phyloP scores from a whole-genome alignment of 2,329 filamentous ascomycete genomes.

The Stemphylium lycopersici region DNA sequence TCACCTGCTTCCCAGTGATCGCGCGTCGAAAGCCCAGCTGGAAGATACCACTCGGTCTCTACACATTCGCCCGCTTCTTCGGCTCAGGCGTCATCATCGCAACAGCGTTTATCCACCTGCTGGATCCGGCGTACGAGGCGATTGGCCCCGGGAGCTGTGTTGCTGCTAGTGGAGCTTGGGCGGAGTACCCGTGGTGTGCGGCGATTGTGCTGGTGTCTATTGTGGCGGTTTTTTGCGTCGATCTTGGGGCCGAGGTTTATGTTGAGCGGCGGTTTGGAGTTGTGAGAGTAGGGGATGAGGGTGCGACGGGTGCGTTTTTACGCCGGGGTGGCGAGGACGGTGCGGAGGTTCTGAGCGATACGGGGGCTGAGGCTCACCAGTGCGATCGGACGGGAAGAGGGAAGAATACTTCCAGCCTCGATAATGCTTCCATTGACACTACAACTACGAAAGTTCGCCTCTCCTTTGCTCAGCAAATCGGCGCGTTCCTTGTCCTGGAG shows the following conservation, averaged over 20 bases:
- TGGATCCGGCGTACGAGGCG: conserved; percentile 8
- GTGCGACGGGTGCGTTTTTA: background rate
- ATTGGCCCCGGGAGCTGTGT: conserved; percentile 8
- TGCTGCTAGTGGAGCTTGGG: background rate
- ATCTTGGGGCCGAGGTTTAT: conserved; percentile 8
- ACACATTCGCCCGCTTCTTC: conserved; percentile 11
- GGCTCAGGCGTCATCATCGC: conserved; percentile 6
- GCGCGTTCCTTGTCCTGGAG: conserved; percentile 8
- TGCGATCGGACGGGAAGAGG: background rate
- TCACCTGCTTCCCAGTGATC: conserved; percentile 6
- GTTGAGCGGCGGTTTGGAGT: conserved; percentile 3
- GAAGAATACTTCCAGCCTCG: background rate
- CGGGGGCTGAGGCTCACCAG: too few species aligned
- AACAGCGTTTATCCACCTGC: conserved; percentile 6
- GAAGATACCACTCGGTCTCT: conserved; percentile 2
- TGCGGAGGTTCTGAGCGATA: too few species aligned
- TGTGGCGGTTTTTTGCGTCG: conserved; percentile 4
- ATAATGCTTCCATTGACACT: background rate
- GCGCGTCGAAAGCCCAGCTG: conserved; percentile 1
- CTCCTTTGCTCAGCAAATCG: conserved; percentile 4
- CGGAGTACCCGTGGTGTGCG: conserved; percentile 8
- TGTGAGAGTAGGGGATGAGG: background rate
- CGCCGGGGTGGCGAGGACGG: background rate
- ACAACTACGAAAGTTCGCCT: background rate
- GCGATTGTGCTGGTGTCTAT: conserved; percentile 2